Base-by-base conservation (phyloP, 2,329 filamentous ascomycete genomes). In the Triangularia setosa region DNA sequence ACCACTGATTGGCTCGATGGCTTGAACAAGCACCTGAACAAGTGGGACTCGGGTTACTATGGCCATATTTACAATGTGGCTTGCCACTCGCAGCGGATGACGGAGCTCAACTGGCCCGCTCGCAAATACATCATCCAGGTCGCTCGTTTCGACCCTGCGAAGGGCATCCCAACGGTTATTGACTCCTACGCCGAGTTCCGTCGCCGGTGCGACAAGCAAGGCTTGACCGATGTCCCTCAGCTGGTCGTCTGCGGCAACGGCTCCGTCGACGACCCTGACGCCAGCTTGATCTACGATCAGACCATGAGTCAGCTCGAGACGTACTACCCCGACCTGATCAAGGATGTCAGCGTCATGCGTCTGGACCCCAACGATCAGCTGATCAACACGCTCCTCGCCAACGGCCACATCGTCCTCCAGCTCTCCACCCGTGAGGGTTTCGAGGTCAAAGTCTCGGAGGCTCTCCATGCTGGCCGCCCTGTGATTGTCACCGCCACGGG, bases 1-100 rank as follows among this genome's bases (percentile, higher is more conserved):
- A 90, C 90, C 0, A 94, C 91, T 0, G 91, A 95, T 75, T 95
- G 91, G 88, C 81, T 93, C 3, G 91, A 95, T 73, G 91, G 91
- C 8, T 76, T 94, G 69, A 95, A 93, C 79, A 95, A 95, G 76
- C 77, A 80, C 24, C 82, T 94, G 75, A 84, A 84, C 65, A 80
- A 84, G 59, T 92, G 88, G 86, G 89, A 92, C 72, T 80, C 83
- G 6, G 84, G 85, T 12, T 92, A 90, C 77, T 94, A 94, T 70
- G 84, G 89, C 59, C 86, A 91, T 68, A 80, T 88, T n/a, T 92
- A 93, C 77, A 89, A 89, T 70, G 77, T 79, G 2, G 80, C 85
- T 73, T 88, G 86, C 75, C 78, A 84, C 70, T 75, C 84, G 57
- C 80, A 88, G 75, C 76, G 84, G 73, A 86, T 87, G 85, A 81